phyloP scores from a whole-genome alignment of 805 yeast species.

The Nakazawaea populi region DNA sequence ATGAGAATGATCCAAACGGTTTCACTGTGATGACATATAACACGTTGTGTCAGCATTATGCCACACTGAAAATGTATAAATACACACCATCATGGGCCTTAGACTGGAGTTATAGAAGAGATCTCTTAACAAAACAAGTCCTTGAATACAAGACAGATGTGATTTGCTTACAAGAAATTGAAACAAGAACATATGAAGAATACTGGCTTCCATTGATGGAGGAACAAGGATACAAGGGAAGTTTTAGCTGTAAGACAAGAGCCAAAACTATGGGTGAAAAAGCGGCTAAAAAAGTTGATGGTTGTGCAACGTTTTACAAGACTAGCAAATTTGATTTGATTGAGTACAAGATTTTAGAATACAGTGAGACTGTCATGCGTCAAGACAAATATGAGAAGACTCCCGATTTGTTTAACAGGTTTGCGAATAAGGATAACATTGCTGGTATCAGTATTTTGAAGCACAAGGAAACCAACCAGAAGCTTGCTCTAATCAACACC shows the following conservation, averaged over 20 bases:
- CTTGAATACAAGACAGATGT: constrained; percentile 63
- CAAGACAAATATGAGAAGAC: constrained; percentile 87
- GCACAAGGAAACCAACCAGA: constrained; percentile 65
- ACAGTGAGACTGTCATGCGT: constrained; percentile 72
- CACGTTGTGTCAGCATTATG: constrained; percentile 92
- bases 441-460: constrained; percentile 75
- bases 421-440: constrained; percentile 92
- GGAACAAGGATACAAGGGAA: constrained; percentile 71
- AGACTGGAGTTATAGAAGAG: constrained; percentile 85
- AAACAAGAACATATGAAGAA: constrained; percentile 77
- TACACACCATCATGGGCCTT: constrained; percentile 98
- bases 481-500: constrained; percentile 74
- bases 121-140: constrained; percentile 69
- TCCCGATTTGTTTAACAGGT: constrained; percentile 91
- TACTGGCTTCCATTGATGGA: constrained; percentile 76
- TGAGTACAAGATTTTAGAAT: constrained; percentile 74
- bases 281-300: constrained; percentile 90
- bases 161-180: constrained; percentile 93
- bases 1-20: constrained; percentile 22
- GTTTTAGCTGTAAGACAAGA: constrained; percentile 83
- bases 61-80: constrained; percentile 85
- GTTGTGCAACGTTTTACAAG: constrained; percentile 92
- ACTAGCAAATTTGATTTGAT: constrained; percentile 60
- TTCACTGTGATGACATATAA: constrained; percentile 86
- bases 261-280: constrained; percentile 81